A percentile compares a stretch with the other conserved stretches of the same genome.
These are phyloP conservation scores for Venturia carpophila DNA, from an alignment of 2,329 filamentous ascomycete species.

Conservation along the genomic window DNA sequence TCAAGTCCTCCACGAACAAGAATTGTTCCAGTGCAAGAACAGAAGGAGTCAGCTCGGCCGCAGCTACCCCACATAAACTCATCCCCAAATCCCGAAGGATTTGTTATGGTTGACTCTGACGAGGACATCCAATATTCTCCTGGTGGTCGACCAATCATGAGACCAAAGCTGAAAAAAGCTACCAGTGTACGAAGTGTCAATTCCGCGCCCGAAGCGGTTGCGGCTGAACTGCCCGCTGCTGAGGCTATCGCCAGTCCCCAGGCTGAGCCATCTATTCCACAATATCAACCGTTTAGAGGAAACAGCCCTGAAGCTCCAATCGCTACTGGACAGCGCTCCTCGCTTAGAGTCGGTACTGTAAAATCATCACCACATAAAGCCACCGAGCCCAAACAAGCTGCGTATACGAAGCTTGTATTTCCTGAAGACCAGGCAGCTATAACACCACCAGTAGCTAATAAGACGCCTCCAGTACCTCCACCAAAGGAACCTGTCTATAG, in stretches of 20 bases:
- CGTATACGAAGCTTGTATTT: conserved; percentile 12
- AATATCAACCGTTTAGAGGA: conserved; percentile 13
- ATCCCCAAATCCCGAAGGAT: conserved; percentile 5
- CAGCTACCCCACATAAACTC: background rate
- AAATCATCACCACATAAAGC: background rate
- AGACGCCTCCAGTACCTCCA: background rate
- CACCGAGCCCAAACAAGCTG: conserved; percentile 9
- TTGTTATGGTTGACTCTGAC: conserved; percentile 17
- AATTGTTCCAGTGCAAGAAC: conserved; percentile 4
- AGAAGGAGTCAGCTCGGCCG: background rate
- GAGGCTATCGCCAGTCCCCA: background rate
- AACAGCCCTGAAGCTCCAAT: background rate
- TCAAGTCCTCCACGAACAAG: background rate
- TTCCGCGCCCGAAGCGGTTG: background rate
- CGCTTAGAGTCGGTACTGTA: background rate
- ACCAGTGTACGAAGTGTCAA: conserved; percentile 5
- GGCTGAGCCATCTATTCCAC: background rate
- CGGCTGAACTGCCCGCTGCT: conserved; percentile 4
- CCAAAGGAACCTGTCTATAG: conserved; percentile 7
- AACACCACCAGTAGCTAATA: background rate
- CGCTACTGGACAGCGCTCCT: background rate
- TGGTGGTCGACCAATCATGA: conserved; percentile 20
- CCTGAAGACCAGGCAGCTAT: background rate
- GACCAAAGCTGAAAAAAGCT: conserved; percentile 19
- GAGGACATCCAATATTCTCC: conserved; percentile 17